Evolutionary conservation across 768 basidiomycete species (phyloP).

Genomic region (Tephrocybe sp.): DNA sequence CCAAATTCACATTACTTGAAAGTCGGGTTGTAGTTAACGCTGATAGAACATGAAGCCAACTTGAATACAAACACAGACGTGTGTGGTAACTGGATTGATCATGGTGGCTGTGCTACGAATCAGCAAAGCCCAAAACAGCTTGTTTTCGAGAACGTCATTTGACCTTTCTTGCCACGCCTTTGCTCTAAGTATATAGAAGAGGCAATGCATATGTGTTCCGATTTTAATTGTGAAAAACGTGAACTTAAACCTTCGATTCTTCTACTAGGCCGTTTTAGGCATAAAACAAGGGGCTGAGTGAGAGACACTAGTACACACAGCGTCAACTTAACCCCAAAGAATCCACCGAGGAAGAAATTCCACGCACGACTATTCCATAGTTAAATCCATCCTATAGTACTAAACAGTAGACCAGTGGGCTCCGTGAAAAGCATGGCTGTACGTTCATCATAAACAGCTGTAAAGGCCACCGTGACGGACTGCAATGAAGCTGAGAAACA

Average conservation of each 20-base stretch:
- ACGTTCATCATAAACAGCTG: not conserved
- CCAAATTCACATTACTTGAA: too few species aligned
- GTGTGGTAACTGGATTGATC: too few species aligned
- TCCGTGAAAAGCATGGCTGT: conserved; percentile 23
- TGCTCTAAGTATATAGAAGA: conserved; percentile 18
- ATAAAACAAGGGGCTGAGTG: conserved; percentile 21
- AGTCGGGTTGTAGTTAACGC: too few species aligned
- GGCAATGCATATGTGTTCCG: conserved; percentile 19
- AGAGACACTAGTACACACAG: too few species aligned
- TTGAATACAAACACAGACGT: too few species aligned
- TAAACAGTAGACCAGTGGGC: conserved; percentile 24
- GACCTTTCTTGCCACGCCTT: conserved; percentile 21
- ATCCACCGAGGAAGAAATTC: not conserved
- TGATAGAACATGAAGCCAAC: too few species aligned
- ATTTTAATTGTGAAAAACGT: conserved; percentile 18
- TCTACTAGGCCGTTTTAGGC: conserved; percentile 16
- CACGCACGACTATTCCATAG: conserved; percentile 20
- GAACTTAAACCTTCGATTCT: conserved; percentile 17
- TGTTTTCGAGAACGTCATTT: conserved; percentile 20
- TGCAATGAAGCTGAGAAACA: not conserved
- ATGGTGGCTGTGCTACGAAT: too few species aligned
- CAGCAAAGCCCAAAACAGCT: conserved; percentile 22
- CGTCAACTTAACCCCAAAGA: too few species aligned
- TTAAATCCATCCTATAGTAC: conserved; percentile 23
- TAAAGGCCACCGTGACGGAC: too few species aligned